A percentile compares a stretch with the other conserved stretches of the same genome.
Conservation (phyloP, 2,329 filamentous ascomycete species). For the Ophiosphaerella narmari region DNA sequence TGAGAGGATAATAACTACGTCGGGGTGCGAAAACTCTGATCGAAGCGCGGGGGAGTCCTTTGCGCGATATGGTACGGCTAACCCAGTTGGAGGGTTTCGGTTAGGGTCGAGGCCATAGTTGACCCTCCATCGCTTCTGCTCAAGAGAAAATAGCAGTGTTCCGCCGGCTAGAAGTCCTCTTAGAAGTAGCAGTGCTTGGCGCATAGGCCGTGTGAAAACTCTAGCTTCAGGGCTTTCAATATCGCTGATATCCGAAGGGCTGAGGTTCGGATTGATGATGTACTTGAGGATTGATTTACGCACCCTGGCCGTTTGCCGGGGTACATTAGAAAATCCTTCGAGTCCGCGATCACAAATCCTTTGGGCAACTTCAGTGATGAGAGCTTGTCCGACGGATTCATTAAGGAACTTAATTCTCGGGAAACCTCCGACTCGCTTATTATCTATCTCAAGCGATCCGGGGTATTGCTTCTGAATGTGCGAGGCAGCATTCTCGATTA, state of each 20-base stretch:
- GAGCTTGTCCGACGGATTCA: no score
- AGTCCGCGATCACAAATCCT: no score
- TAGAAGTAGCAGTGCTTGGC: slow-evolving; percentile 53
- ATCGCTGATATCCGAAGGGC: slow-evolving; percentile 28
- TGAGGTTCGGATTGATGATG: slow-evolving; percentile 29
- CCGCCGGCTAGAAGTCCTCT: slow-evolving; percentile 62
- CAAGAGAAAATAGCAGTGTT: slow-evolving; percentile 59
- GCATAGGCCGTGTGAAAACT: slow-evolving; percentile 29
- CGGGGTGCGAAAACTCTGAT: slow-evolving; percentile 70
- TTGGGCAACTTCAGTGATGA: no score
- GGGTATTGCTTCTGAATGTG: slow-evolving; percentile 40
- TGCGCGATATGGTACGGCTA: slow-evolving; percentile 65
- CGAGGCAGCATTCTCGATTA: slow-evolving; percentile 44
- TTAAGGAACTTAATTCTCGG: no score
- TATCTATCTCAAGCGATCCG: slow-evolving; percentile 50
- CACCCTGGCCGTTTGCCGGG: no score
- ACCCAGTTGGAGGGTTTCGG: slow-evolving; percentile 56
- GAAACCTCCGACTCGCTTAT: slow-evolving; percentile 7
- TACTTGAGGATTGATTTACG: no score
- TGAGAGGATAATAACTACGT: slow-evolving; percentile 68
- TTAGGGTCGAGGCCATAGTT: slow-evolving; percentile 62
- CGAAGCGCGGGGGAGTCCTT: slow-evolving; percentile 67
- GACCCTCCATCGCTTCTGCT: slow-evolving; percentile 66
- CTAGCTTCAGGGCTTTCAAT: slow-evolving; percentile 41
- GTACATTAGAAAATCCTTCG: no score